Conservation (phyloP, 768 basidiomycete genomes). For the Gymnopilus dilepis region DNA sequence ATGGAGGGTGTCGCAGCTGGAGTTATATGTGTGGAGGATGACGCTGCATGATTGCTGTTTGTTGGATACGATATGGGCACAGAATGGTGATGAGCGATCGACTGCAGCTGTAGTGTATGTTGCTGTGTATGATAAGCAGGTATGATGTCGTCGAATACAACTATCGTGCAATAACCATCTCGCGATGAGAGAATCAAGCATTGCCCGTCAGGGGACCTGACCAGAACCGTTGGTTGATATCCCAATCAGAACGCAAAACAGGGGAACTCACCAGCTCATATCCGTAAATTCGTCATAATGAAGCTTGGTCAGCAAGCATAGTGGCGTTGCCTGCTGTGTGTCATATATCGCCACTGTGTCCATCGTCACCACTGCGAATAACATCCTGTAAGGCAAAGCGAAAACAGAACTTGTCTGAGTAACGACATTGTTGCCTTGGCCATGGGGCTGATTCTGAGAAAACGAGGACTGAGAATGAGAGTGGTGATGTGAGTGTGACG, state of each 20-base stretch:
- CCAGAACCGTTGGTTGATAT: background rate
- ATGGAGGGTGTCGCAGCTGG: conserved; percentile 43
- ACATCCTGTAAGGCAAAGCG: conserved; percentile 89
- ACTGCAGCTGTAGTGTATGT: conserved; percentile 86
- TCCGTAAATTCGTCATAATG: conserved; percentile 99
- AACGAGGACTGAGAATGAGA: background rate
- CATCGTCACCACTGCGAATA: conserved; percentile 96
- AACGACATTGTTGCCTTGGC: conserved; percentile 6
- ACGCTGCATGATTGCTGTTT: conserved; percentile 28
- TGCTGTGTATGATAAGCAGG: conserved; percentile 90
- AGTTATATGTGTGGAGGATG: conserved; percentile 37
- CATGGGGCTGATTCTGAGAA: conserved; percentile 5
- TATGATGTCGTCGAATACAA: conserved; percentile 94
- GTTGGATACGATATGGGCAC: conserved; percentile 58
- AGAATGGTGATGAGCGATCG: conserved; percentile 86
- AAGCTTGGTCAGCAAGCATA: conserved; percentile 90
- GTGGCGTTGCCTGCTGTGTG: conserved; percentile 92
- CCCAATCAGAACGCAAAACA: conserved; percentile 1
- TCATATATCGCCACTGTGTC: conserved; percentile 95
- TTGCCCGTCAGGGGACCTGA: conserved; percentile 96
- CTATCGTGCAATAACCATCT: conserved; percentile 96
- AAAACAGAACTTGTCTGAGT: conserved; percentile 70
- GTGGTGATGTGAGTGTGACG: conserved; percentile 30
- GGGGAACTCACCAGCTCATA: conserved; percentile 78
- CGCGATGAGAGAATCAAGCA: conserved; percentile 89